Base-by-base conservation (phyloP, 2,329 filamentous ascomycete species). In the Torrubiellomyces zombiae region DNA sequence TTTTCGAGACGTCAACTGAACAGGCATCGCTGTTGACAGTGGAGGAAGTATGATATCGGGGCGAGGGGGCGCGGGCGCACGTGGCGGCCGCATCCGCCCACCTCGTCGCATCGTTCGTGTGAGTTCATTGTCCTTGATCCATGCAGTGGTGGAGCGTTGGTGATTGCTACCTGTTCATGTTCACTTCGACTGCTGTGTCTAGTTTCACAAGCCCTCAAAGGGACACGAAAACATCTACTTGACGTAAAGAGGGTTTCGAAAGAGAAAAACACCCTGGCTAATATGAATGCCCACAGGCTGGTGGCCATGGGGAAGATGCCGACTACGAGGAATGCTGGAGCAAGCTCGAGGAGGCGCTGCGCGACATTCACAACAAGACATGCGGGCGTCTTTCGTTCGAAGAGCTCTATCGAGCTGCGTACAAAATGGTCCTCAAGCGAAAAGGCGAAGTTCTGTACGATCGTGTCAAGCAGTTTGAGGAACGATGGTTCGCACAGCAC, bases 321-420 rank as follows among this genome's bases (percentile, higher is more conserved):
- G 81, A 91, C 36, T 93, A 93, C 44, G 79, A 93, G n/a, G 60
- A 67, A 3, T 79, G 74, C 38, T 98, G 89, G 89, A 59, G 61
- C 9, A 69, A 72, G 21, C 67, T 98, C 6, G 63, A 73, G 22
- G 65, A 72, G 23, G 83, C 86, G 4, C 67, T 98, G 26, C 63
- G 60, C 28, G 80, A 93, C 44, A 95, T 98, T 25, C 85, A 95
- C 54, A 78, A 73, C 29, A 85, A 91, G 48, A 89, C 92, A 47
- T 83, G 83, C 31, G 91, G 83, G 7, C 64, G 67, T 10, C 67
- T 98, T 3, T 93, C 85, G 1, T 98, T 94, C 55, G 89, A 98
- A 50, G 78, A 92, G 42, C 67, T 98, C 1, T 98, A 98, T 53
- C 77, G 89, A 29, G 79, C 79, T 27, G 80, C 82, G 5, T 98